phyloP scores from a whole-genome alignment of 2,329 filamentous ascomycete species.

The Beauveria sp. region DNA sequence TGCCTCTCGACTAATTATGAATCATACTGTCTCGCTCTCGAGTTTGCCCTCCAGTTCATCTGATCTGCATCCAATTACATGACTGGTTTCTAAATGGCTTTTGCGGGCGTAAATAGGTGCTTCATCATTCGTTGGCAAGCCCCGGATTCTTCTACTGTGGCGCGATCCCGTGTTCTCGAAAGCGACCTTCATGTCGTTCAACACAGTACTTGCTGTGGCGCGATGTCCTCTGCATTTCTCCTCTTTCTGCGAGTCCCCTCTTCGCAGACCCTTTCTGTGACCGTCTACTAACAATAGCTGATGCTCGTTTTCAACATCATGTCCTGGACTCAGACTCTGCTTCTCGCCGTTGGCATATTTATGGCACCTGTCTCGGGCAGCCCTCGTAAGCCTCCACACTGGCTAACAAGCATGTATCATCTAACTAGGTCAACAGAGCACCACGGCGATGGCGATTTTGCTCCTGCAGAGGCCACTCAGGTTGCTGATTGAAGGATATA shows the following conservation, averaged over 20 bases:
- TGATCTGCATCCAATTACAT: neutral
- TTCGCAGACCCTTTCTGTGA: neutral
- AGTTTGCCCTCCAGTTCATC: neutral
- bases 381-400: neutral
- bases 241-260: neutral
- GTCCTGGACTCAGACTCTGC: neutral
- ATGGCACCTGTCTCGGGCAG: neutral
- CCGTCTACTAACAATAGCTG: neutral
- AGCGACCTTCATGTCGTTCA: too few relatives aligned
- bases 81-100: neutral
- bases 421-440: neutral
- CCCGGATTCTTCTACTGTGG: too few relatives aligned
- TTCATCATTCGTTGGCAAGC: too few relatives aligned
- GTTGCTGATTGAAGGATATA: neutral
- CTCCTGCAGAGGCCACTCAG: neutral
- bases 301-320: neutral
- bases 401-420: neutral
- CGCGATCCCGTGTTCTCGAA: too few relatives aligned
- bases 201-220: too few relatives aligned
- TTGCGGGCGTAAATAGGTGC: neutral
- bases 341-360: neutral
- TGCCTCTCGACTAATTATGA: conserved; percentile 8
- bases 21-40: conserved; percentile 4
- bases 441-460: neutral
- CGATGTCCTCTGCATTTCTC: neutral